Evolutionary conservation across 2,329 filamentous ascomycete species (phyloP), one percentile per base, ranked within the genome.

Genomic region (Fusarium brachygibbosum): DNA sequence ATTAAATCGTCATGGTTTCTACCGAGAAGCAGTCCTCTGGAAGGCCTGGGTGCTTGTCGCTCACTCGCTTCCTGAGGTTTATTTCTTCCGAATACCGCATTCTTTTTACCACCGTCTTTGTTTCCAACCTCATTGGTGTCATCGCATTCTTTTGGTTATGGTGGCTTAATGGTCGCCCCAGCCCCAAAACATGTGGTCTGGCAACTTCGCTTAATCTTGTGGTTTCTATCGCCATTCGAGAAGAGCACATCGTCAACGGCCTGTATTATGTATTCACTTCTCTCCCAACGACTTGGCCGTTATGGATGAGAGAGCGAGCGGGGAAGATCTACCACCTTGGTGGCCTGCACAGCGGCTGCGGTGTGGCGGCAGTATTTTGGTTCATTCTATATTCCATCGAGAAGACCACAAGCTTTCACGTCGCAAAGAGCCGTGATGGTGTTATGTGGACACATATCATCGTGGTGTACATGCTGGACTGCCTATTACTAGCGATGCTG

Each of bases 211-310:
- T 79, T 41, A 86, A 86, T 68, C 78, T 85, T 21, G 68, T 81
- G 7, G 72, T 81, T 10, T 78, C 83, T 10, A 79, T 85, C 9
- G 73, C 83, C 42, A 80, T 85, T 59, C 80, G 84, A 13, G 82
- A 85, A 67, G 83, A 85, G n/a, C 77, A 82, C 58, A 75, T 85
- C 52, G 77, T 86, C 69, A 86, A 86, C 67, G 68, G 76, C 5
- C 69, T 85, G 6, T 86, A 82, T 72, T 58, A 42, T 21, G 61
- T 82, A 55, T 78, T 76, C 53, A 81, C 77, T 21, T 79, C 76
- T 14, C 71, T 84, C 14, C 76, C 76, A 13, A 71, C 80, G 10
- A 78, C 76, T 0, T 82, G 76, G 17, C 84, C 84, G 0, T 73
- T 86, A 2, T 73, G 77, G 50, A 61, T 86, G 29, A 81, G 82